Conservation (phyloP, 1,284 basidiomycete genomes). For the Fomes fomentarius region DNA sequence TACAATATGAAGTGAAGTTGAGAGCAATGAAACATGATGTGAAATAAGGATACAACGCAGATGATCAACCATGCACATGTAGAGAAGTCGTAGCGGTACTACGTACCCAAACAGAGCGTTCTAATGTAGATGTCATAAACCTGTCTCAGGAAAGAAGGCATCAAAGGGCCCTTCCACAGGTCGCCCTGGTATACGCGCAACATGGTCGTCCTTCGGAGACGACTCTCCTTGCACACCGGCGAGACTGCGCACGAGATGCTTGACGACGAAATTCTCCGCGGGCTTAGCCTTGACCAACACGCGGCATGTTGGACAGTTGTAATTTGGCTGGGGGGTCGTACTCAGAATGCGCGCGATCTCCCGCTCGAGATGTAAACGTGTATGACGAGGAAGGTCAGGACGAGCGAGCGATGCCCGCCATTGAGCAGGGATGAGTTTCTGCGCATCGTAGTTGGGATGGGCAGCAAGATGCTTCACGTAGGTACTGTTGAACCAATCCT, state of each 20-base stretch:
- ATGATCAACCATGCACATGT: slow-evolving; percentile 2
- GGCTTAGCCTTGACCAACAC: slow-evolving; percentile 50
- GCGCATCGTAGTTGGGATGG: slow-evolving; percentile 49
- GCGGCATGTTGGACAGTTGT: slow-evolving; percentile 71
- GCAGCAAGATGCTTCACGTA: slow-evolving; percentile 49
- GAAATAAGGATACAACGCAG: neutral
- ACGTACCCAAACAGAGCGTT: neutral
- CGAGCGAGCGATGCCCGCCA: slow-evolving; percentile 21
- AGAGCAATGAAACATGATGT: neutral
- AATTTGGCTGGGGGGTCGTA: slow-evolving; percentile 44
- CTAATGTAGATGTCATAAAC: neutral
- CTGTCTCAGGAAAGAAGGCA: slow-evolving; percentile 49
- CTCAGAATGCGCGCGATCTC: slow-evolving; percentile 26
- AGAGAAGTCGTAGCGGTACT: neutral
- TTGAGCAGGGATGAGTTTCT: slow-evolving; percentile 21
- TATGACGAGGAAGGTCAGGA: slow-evolving; percentile 23
- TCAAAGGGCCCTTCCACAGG: slow-evolving; percentile 47
- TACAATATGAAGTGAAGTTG: neutral
- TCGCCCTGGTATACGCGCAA: slow-evolving; percentile 22
- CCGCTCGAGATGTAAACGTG: slow-evolving; percentile 25
- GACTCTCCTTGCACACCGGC: slow-evolving; percentile 49
- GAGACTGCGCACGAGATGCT: slow-evolving; percentile 53
- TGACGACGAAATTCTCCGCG: slow-evolving; percentile 61
- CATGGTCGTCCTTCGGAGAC: slow-evolving; percentile 38
- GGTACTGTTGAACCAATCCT: slow-evolving; percentile 65